A percentile compares a stretch with the other conserved stretches of the same genome.
Evolutionary conservation across 306 rosid species (phyloP).

Genomic region (Hippophae gyantsensis): DNA sequence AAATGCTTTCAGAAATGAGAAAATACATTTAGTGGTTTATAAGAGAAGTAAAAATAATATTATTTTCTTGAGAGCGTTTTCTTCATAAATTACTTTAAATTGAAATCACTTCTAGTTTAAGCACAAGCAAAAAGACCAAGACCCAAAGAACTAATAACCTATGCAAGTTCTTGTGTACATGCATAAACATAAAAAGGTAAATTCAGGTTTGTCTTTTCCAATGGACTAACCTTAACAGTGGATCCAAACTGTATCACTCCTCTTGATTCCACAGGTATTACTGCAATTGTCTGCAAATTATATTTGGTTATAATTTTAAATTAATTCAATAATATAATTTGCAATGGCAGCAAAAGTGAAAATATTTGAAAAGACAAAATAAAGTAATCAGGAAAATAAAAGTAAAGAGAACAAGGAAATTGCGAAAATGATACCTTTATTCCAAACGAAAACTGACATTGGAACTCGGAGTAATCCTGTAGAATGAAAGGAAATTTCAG

Average conservation of each 20-base stretch:
- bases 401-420: no score
- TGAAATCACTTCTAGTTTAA: no score
- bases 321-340: neutral
- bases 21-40: no score
- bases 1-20: no score
- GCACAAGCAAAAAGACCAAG: no score
- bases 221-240: slow-evolving; percentile 46
- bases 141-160: no score
- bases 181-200: neutral
- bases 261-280: slow-evolving; percentile 38
- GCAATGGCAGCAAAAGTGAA: slow-evolving; percentile 2
- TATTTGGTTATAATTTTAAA: neutral
- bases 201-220: neutral
- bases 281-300: slow-evolving; percentile 60
- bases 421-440: slow-evolving; percentile 48
- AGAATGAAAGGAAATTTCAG: slow-evolving; percentile 14
- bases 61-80: no score
- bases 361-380: slow-evolving; percentile 7
- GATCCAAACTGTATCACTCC: slow-evolving; percentile 82
- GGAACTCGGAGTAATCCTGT: slow-evolving; percentile 43
- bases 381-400: neutral
- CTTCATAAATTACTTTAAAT: no score
- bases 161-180: no score
- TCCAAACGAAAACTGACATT: slow-evolving; percentile 52
- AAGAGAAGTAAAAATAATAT: no score